Percentiles rank a stretch among this genome's conserved stretches.
phyloP scores from a whole-genome alignment of 106 monocot species.

The Acorus gramineus region DNA sequence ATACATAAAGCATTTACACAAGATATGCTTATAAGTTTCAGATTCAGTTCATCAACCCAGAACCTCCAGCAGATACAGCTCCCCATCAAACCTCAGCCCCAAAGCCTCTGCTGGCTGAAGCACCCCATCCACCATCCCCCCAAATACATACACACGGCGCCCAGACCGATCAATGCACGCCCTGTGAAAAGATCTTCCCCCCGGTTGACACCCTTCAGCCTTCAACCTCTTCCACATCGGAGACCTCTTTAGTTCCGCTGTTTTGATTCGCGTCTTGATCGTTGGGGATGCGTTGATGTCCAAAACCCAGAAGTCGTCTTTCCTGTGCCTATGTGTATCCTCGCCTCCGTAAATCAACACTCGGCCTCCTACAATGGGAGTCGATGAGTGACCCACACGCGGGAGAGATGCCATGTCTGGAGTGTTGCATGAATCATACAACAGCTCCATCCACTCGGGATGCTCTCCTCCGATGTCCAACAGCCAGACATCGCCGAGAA shows the following conservation, averaged over 20 bases:
- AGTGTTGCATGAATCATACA: constrained; percentile 21
- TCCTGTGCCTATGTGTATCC: constrained; percentile 69
- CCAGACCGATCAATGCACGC: constrained; percentile 61
- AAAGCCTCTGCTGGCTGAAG: constrained; percentile 46
- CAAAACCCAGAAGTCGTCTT: constrained; percentile 77
- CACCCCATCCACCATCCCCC: constrained; percentile 81
- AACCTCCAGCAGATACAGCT: constrained; percentile 49
- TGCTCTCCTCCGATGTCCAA: constrained; percentile 32
- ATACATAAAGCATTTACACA: too few species aligned
- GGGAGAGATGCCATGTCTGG: constrained; percentile 34
- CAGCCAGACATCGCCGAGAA: constrained; percentile 79
- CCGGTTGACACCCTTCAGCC: constrained; percentile 40
- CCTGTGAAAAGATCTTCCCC: constrained; percentile 67
- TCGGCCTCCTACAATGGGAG: constrained; percentile 44
- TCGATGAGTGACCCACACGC: constrained; percentile 75
- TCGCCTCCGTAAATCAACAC: constrained; percentile 86
- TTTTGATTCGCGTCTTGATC: constrained; percentile 1
- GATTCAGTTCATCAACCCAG: not conserved
- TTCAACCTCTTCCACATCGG: constrained; percentile 58
- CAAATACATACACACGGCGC: constrained; percentile 45
- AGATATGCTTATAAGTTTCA: too few species aligned
- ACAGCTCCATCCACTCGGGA: constrained; percentile 63
- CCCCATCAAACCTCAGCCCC: constrained; percentile 74
- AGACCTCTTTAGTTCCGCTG: constrained; percentile 9
- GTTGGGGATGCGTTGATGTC: constrained; percentile 23